A percentile compares a stretch with the other conserved stretches of the same genome.
These are phyloP conservation scores for Flaveria bidentis DNA, from an alignment of 129 eudicot genomes.

Conservation along the genomic window DNA sequence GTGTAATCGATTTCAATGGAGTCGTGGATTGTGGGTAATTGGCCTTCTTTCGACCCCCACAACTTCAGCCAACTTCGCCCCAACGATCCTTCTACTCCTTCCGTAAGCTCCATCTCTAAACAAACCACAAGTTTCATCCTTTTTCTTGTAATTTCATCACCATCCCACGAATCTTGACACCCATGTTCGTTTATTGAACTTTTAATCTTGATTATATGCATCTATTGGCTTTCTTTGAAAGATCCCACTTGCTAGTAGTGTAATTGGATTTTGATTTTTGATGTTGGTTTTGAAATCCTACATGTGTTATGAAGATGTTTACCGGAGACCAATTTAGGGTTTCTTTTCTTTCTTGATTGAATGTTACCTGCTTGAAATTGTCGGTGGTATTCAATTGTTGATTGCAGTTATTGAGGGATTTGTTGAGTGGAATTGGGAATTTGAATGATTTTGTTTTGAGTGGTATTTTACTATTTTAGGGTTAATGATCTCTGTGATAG, in stretches of 20 bases:
- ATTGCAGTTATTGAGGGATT: no score
- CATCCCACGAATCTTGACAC: no score
- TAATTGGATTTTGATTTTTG: not conserved
- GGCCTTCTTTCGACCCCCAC: conserved; percentile 80
- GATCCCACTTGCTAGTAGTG: no score
- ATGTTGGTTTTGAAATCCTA: not conserved
- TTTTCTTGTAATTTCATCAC: not conserved
- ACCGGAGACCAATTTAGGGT: conserved; percentile 9
- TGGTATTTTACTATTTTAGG: conserved; percentile 25
- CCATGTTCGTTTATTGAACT: no score
- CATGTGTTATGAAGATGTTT: not conserved
- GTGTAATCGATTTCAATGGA: conserved; percentile 45
- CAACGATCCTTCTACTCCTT: conserved; percentile 68
- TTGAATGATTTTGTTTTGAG: not conserved
- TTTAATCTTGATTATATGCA: no score
- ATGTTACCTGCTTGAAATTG: not conserved
- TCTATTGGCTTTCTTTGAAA: no score
- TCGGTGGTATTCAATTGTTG: not conserved
- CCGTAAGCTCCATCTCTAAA: conserved; percentile 43
- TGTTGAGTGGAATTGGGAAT: not conserved
- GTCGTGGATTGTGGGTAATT: conserved; percentile 52
- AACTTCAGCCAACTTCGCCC: conserved; percentile 79
- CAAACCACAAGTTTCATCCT: not conserved
- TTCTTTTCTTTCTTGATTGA: not conserved
- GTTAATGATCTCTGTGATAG: conserved; percentile 5